Evolutionary conservation across 2,329 filamentous ascomycete genomes (phyloP), one percentile per base, ranked within the genome.

Genomic region (Trichoderma atrobrunneum): DNA sequence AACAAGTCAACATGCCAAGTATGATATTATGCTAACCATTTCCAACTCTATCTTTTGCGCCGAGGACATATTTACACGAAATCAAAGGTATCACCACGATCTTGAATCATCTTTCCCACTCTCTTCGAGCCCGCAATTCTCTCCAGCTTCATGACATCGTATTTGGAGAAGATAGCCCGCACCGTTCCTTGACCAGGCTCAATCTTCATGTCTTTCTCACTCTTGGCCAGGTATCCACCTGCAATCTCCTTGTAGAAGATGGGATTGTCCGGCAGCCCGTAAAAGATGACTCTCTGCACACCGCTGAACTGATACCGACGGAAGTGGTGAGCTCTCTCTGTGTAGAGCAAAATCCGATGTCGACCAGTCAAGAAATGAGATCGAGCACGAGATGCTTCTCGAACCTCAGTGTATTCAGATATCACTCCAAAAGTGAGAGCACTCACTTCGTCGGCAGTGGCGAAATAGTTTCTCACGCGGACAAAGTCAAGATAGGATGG

Each of bases 251-350:
- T 86, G 80, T 95, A 97, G 77, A 96, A 95, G 24, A 88, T 80
- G 30, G 93, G 92, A 79, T 98, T 97, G 77, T 98, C 95, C 0
- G 96, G 96, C 36, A 98, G 81, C 1, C 91, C 92, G 80, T 98
- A 98, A 85, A 97, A 92, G 66, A 98, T 87, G n/a, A 98, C 88
- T 54, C 91, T 87, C 80, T 91, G 91, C 16, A 96, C 94, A 26
- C 96, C 96, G 43, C 90, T 88, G 69, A 99, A 87, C 75, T 89
- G 88, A 79, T 96, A 94, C n/a, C 96, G 88, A 64, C 94, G 90
- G 86, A 98, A 98, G 82, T 99, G 96, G 82, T 99, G 96, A n/a
- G 95, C 93, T 72, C 96, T 91, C 80, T 97, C 95, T 2, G 95
- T 97, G 83, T 98, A 99, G 18, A 99, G 85, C 51, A 99, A 83